phyloP scores from a whole-genome alignment of 2,329 filamentous ascomycete genomes.

The Fusarium sp. region DNA sequence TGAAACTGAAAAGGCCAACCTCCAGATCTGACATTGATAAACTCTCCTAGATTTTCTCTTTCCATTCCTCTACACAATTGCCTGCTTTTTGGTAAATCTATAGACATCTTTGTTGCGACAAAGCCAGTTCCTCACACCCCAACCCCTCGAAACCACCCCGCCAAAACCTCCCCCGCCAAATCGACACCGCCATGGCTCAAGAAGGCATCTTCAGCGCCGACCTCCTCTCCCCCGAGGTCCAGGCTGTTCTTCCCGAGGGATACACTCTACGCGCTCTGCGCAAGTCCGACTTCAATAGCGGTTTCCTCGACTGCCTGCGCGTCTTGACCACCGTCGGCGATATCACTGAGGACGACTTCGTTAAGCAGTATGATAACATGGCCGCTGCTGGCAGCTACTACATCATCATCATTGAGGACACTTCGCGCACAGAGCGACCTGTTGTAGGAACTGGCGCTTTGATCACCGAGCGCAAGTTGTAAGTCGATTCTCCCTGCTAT shows the following conservation, averaged over 20 bases:
- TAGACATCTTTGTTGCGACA: background rate
- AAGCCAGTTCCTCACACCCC: constrained; percentile 17
- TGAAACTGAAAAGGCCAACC: constrained; percentile 22
- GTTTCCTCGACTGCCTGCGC: constrained; percentile 91
- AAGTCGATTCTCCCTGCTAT: constrained; percentile 54
- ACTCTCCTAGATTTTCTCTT: background rate
- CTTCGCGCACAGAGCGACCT: constrained; percentile 62
- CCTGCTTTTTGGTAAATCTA: background rate
- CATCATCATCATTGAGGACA: constrained; percentile 86
- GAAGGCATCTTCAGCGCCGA: constrained; percentile 80
- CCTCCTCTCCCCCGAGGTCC: constrained; percentile 83
- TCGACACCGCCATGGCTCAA: constrained; percentile 49
- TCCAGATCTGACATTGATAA: constrained; percentile 29
- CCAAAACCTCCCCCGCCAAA: constrained; percentile 30
- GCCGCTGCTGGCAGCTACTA: constrained; percentile 82
- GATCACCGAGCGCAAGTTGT: constrained; percentile 96
- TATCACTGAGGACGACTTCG: constrained; percentile 79
- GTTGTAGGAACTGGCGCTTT: constrained; percentile 93
- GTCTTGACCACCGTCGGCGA: constrained; percentile 95
- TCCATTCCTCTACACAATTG: constrained; percentile 18
- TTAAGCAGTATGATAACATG: constrained; percentile 87
- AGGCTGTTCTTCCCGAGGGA: constrained; percentile 78
- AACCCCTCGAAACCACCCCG: constrained; percentile 19
- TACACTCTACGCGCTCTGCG: constrained; percentile 87
- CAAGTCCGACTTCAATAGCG: constrained; percentile 80